Evolutionary conservation across 2,329 filamentous ascomycete genomes (phyloP).

Genomic region (Neofusicoccum cordaticola): DNA sequence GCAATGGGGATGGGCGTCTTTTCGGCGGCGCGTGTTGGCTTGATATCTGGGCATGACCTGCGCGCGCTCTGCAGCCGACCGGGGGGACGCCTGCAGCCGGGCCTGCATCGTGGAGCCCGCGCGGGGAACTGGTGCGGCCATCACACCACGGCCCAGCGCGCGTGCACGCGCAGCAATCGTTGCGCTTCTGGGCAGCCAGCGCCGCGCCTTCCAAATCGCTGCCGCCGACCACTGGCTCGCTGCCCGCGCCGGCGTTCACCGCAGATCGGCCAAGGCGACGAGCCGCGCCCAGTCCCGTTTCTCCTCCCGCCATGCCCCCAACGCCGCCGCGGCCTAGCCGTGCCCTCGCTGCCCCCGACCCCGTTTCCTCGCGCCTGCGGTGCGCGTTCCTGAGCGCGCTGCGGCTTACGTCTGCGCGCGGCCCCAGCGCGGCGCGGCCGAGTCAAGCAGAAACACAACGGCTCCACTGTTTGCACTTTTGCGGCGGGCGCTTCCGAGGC

Average conservation of each 20-base stretch:
- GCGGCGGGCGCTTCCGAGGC: slow-evolving; percentile 12
- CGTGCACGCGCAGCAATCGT: slow-evolving; percentile 1
- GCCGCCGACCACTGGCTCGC: background rate
- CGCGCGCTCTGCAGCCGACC: background rate
- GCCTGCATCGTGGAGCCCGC: background rate
- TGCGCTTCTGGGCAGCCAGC: background rate
- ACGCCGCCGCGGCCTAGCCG: background rate
- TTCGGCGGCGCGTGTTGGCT: background rate
- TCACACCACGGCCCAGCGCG: slow-evolving; percentile 8
- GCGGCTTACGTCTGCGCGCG: background rate
- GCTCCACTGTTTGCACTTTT: background rate
- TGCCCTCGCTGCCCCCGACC: background rate
- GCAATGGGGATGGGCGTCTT: background rate
- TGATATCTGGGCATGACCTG: slow-evolving; percentile 11
- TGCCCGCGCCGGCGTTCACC: slow-evolving; percentile 5
- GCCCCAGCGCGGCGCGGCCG: background rate
- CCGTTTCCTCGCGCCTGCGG: background rate
- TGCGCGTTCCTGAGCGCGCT: background rate
- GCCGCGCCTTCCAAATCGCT: background rate
- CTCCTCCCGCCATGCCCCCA: slow-evolving; percentile 9
- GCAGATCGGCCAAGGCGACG: slow-evolving; percentile 9
- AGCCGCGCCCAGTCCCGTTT: slow-evolving; percentile 4
- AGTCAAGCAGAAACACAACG: slow-evolving; percentile 7
- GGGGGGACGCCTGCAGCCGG: background rate
- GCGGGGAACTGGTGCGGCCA: slow-evolving; percentile 15